Base-by-base conservation (phyloP, 805 yeast genomes). In the Jamesozyma hellenica region DNA sequence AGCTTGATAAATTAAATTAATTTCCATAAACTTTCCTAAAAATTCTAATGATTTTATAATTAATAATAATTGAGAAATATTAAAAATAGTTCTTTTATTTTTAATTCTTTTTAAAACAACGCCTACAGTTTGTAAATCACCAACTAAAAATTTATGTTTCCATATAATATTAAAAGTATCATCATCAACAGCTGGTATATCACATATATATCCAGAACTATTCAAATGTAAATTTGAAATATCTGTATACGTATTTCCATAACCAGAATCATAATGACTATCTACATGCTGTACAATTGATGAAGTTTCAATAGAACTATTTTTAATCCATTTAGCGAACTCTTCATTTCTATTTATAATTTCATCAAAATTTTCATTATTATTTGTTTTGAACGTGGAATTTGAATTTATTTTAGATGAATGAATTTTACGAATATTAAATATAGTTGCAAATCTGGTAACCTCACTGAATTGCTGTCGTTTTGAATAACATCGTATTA, bases 1-100 rank as follows among this genome's bases (percentile, higher is more conserved):
- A 3, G 41, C 42, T 13, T 28, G 16, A 37, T 46, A 53, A 28
- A 56, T 31, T 29, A 38, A 38, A 41, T 56, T 51, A 14, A 56
- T 51, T 7, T 56, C 56, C n/a, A 45, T 41, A 17, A 38, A 37
- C 13, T 43, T 43, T 25, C 40, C 39, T 14, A 40, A 39, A 4
- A 13, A 28, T 17, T 42, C 29, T 15, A 55, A 34, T 8, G 48
- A 36, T 27, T 36, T n/a, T 3, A 52, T 14, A 13, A 57, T 41
- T 3, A 38, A 15, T 17, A 34, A 31, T 16, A 56, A 14, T 28
- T 57, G 60, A 2, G 42, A 15, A 10, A 45, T 27, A 6, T 45
- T 41, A 34, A 56, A 57, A 12, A 46, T 15, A 3, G 36, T 32
- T 18, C 44, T 32, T 13, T 45, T 38, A 16, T 33, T 36, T 28